A percentile compares a stretch with the other conserved stretches of the same genome.
Evolutionary conservation across 352 stramenopile genomes (phyloP).

Genomic region (Globisporangium irregulare): DNA sequence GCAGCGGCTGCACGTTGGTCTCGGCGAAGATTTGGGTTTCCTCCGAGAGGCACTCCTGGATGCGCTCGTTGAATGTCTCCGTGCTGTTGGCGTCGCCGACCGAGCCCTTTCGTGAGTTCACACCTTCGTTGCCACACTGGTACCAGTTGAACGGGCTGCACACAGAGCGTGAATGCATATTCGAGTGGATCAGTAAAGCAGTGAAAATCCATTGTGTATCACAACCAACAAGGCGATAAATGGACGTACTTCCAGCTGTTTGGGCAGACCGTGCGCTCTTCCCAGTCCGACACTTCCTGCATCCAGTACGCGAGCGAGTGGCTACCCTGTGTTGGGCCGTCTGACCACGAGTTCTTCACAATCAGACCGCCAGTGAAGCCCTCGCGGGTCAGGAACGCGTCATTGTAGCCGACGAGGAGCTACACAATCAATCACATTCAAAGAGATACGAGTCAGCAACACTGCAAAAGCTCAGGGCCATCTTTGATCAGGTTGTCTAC

Average conservation of each 20-base stretch:
- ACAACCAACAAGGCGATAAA: background rate
- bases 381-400: slow-evolving; percentile 71
- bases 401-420: slow-evolving; percentile 79
- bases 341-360: slow-evolving; percentile 76
- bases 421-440: slow-evolving; percentile 13
- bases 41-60: slow-evolving; percentile 57
- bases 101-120: slow-evolving; percentile 23
- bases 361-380: slow-evolving; percentile 74
- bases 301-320: slow-evolving; percentile 82
- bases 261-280: slow-evolving; percentile 71
- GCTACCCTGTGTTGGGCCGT: slow-evolving; percentile 60
- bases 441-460: background rate
- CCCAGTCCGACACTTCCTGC: slow-evolving; percentile 79
- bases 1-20: slow-evolving; percentile 72
- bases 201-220: background rate
- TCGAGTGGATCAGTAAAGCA: background rate
- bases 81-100: slow-evolving; percentile 24
- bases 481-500: too few relatives aligned
- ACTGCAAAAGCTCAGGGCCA: too few relatives aligned
- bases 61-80: slow-evolving; percentile 42
- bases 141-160: slow-evolving; percentile 80
- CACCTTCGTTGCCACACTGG: slow-evolving; percentile 67
- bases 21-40: slow-evolving; percentile 68
- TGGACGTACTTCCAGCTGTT: slow-evolving; percentile 74
- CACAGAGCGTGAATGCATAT: background rate